phyloP scores from a whole-genome alignment of 768 basidiomycete genomes.

The Hydnomerulius pinastri region DNA sequence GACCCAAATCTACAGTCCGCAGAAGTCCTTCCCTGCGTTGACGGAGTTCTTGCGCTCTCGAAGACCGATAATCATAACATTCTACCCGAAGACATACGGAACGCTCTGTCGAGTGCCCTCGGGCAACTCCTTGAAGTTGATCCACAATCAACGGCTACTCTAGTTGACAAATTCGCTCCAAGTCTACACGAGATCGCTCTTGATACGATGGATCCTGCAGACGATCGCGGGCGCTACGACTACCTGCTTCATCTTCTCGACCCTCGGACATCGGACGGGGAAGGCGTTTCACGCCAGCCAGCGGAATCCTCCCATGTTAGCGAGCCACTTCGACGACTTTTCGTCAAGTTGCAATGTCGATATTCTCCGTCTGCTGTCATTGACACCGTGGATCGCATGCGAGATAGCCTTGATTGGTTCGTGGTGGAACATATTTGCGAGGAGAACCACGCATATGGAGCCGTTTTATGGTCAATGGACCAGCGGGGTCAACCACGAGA shows the following conservation, averaged over 20 bases:
- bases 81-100: constrained; percentile 57
- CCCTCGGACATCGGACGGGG: constrained; percentile 44
- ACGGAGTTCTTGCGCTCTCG: constrained; percentile 58
- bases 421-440: constrained; percentile 67
- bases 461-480: constrained; percentile 80
- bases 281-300: constrained; percentile 25
- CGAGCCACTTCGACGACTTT: constrained; percentile 54
- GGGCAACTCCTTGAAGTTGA: constrained; percentile 63
- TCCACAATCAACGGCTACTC: constrained; percentile 64
- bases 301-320: constrained; percentile 49
- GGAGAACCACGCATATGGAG: constrained; percentile 63
- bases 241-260: constrained; percentile 80
- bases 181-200: constrained; percentile 67
- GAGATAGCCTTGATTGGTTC: constrained; percentile 54
- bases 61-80: constrained; percentile 46
- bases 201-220: constrained; percentile 43
- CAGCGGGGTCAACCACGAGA: constrained; percentile 59
- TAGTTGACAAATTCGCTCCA: constrained; percentile 73
- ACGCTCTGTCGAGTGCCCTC: constrained; percentile 58
- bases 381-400: constrained; percentile 53
- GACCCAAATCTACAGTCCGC: constrained; percentile 63
- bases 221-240: constrained; percentile 59
- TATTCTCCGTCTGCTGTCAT: constrained; percentile 68
- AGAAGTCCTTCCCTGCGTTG: constrained; percentile 67
- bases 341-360: constrained; percentile 73